Conservation (phyloP, 73 alveolate species). For the Paramecium sexaurelia region DNA sequence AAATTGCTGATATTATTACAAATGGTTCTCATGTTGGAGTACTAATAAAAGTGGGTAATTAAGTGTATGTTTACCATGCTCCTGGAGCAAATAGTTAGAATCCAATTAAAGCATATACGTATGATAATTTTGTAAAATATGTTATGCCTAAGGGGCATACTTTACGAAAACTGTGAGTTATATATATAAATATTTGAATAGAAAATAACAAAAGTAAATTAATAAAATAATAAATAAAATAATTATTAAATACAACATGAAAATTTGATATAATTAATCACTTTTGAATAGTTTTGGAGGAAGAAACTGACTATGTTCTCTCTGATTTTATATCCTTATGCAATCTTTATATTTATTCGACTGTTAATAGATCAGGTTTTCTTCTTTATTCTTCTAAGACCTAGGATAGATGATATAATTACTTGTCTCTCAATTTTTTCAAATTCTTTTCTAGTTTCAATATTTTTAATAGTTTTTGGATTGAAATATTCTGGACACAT, state of each 20-base stretch:
- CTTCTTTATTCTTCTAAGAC: not conserved
- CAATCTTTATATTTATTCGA: constrained; percentile 15
- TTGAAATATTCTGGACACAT: constrained; percentile 96
- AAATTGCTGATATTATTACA: not conserved
- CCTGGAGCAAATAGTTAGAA: not conserved
- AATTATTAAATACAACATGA: not conserved
- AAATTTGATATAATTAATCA: not conserved
- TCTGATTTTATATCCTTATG: not conserved
- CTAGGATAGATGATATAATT: not conserved
- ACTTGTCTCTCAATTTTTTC: constrained; percentile 59
- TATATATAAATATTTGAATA: too few species aligned
- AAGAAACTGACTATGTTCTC: constrained; percentile 1
- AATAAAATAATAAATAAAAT: not conserved
- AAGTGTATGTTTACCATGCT: not conserved
- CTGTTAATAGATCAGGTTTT: constrained; percentile 8
- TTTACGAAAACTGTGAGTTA: not conserved
- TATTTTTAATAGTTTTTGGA: constrained; percentile 73
- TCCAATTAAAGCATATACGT: not conserved
- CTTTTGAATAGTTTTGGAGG: not conserved
- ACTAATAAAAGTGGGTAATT: not conserved
- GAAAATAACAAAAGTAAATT: not conserved
- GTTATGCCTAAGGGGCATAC: not conserved
- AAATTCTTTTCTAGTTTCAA: constrained; percentile 62
- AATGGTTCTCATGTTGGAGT: not conserved
- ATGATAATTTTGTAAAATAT: not conserved